Evolutionary conservation across 768 basidiomycete species (phyloP), one percentile per base, ranked within the genome.

Genomic region (Suillus alpinus): DNA sequence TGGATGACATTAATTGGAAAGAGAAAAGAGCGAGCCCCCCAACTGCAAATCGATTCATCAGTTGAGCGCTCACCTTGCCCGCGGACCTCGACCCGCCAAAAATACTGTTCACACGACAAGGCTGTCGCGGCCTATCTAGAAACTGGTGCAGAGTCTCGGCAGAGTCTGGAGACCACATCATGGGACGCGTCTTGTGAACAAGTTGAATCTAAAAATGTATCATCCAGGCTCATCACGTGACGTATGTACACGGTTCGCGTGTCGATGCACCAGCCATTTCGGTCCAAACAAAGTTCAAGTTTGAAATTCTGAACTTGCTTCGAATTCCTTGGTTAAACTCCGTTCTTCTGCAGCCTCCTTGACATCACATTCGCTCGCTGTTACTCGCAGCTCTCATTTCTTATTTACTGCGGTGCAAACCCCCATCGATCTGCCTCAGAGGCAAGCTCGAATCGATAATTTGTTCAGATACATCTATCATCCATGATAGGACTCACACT

Each of bases 401-500:
- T n/a, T 50, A 31, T 52, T n/a, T 39, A 55, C 23, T 39, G 52
- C 16, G 13, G 36, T 26, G 23, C 23, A 26, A 55, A 55, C 23
- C 20, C 46, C 16, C 26, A 6, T 41, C 29, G 36, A 37, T 26
- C 57, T 44, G 59, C 34, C 59, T 18, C 18, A 6, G 60, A 39
- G 41, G 59, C 60, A 43, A 34, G 36, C 43, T 16, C 14, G 23
- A 55, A 39, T 40, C 39, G n/a, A 57, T 41, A 20, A 36, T 20
- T 32, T 6, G 31, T 32, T 32, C n/a, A 18, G 32, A 32, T 34
- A 50, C 18, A n/a, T 31, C 49, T 20, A 18, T 60, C 61, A 64
- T 74, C 75, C 75, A 61, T 64, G 43, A 52, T 76, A 47, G 75
- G 71, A 60, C 36, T 76, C 66, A 73, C 75, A 14, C 64, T 76